phyloP scores from a whole-genome alignment of 1,139 yeast genomes.

The Geotrichum carabidarum region DNA sequence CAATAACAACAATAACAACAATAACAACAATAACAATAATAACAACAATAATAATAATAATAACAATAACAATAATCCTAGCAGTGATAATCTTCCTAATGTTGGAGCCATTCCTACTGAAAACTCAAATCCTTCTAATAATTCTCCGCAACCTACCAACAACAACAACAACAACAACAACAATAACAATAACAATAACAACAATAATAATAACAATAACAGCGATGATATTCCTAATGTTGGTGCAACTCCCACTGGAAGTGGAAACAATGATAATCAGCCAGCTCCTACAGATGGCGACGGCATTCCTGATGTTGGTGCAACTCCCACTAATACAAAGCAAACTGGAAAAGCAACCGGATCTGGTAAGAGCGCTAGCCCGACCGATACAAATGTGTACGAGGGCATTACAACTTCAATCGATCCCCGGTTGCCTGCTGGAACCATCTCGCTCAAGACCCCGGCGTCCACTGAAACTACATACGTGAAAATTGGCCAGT shows the following conservation, averaged over 20 bases:
- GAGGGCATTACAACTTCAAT: slow-evolving; percentile 27
- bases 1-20: slow-evolving; percentile 1
- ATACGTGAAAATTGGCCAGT: slow-evolving; percentile 39
- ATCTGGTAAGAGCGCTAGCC: slow-evolving; percentile 10
- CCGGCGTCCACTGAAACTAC: slow-evolving; percentile 38
- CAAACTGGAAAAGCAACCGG: slow-evolving; percentile 5
- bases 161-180: slow-evolving; percentile 7
- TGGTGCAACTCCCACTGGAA: slow-evolving; percentile 6
- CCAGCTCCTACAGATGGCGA: slow-evolving; percentile 2
- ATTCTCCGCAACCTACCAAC: not conserved
- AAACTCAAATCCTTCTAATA: not conserved
- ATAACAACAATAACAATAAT: not conserved
- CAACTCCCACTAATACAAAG: slow-evolving; percentile 2
- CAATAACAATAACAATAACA: slow-evolving; percentile 3
- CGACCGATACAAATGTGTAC: slow-evolving; percentile 13
- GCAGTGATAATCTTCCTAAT: slow-evolving; percentile 1
- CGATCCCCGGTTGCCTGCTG: slow-evolving; percentile 37
- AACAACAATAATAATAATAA: not conserved
- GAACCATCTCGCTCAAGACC: slow-evolving; percentile 35
- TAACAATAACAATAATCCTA: not conserved
- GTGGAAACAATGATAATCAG: not conserved
- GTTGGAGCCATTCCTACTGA: not conserved
- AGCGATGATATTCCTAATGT: slow-evolving; percentile 10
- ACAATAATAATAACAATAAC: slow-evolving; percentile 7
- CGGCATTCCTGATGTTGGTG: not conserved